phyloP scores from a whole-genome alignment of 495 filamentous ascomycete species.

The Astrocystis sublimbata region DNA sequence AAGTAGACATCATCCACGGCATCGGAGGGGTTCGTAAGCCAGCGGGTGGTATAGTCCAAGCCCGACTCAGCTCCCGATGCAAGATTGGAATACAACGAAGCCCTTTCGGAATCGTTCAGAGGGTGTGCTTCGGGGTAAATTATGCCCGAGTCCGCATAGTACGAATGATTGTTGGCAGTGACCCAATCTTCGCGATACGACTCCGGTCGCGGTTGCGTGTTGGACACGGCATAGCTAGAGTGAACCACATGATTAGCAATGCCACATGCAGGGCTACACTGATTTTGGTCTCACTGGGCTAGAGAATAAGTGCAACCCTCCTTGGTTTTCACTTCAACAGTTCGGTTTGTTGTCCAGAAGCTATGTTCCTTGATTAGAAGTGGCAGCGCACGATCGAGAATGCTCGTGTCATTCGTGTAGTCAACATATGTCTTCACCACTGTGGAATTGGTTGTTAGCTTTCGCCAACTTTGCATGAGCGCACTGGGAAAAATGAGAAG shows the following conservation, averaged over 20 bases:
- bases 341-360: constrained; percentile 50
- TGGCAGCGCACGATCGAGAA: constrained; percentile 46
- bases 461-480: background rate
- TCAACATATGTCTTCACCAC: constrained; percentile 51
- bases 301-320: constrained; percentile 41
- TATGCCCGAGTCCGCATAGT: constrained; percentile 46
- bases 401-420: constrained; percentile 51
- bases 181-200: constrained; percentile 51
- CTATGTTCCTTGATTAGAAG: constrained; percentile 50
- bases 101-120: constrained; percentile 43
- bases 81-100: constrained; percentile 45
- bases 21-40: constrained; percentile 43
- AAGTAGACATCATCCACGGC: constrained; percentile 51
- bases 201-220: constrained; percentile 53
- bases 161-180: constrained; percentile 49
- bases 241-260: constrained; percentile 1
- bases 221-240: constrained; percentile 45
- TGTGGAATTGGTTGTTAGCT: background rate
- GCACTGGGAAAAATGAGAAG: background rate
- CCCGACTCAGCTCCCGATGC: constrained; percentile 53
- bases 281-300: constrained; percentile 36
- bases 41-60: constrained; percentile 48
- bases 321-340: constrained; percentile 33
- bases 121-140: constrained; percentile 46
- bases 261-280: no score